Conservation (phyloP, 495 filamentous ascomycete genomes). For the Xanthoparmelia taractica region DNA sequence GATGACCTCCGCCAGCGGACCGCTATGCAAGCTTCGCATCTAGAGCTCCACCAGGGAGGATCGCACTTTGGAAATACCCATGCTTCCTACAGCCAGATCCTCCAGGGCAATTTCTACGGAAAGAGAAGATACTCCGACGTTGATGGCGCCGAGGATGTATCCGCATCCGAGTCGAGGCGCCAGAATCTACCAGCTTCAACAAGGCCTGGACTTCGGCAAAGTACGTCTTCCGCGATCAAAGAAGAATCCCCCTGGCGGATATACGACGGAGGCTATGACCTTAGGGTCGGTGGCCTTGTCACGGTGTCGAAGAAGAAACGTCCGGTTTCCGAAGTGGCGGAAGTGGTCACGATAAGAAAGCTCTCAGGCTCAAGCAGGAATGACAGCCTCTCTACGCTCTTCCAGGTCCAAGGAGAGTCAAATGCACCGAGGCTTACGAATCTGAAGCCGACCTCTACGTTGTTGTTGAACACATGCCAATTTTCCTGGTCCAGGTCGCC, state of each 20-base stretch:
- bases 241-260: background rate
- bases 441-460: too few relatives aligned
- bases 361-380: constrained; percentile 8
- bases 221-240: too few relatives aligned
- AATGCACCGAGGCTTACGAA: background rate
- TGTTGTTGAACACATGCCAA: too few relatives aligned
- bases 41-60: background rate
- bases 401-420: constrained; percentile 4
- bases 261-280: constrained; percentile 7
- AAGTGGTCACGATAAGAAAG: constrained; percentile 8
- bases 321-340: background rate
- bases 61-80: background rate
- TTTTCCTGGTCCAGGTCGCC: too few relatives aligned
- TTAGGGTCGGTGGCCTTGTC: constrained; percentile 6
- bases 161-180: too few relatives aligned
- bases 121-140: too few relatives aligned
- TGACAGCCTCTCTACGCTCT: constrained; percentile 3
- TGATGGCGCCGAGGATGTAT: too few relatives aligned
- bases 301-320: constrained; percentile 7
- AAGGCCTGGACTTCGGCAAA: too few relatives aligned
- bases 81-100: background rate
- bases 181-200: too few relatives aligned
- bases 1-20: too few relatives aligned
- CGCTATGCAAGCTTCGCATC: background rate
- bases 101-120: background rate